Evolutionary conservation across 306 rosid genomes (phyloP), one percentile per base, ranked within the genome.

Genomic region (Cucumis melo): DNA sequence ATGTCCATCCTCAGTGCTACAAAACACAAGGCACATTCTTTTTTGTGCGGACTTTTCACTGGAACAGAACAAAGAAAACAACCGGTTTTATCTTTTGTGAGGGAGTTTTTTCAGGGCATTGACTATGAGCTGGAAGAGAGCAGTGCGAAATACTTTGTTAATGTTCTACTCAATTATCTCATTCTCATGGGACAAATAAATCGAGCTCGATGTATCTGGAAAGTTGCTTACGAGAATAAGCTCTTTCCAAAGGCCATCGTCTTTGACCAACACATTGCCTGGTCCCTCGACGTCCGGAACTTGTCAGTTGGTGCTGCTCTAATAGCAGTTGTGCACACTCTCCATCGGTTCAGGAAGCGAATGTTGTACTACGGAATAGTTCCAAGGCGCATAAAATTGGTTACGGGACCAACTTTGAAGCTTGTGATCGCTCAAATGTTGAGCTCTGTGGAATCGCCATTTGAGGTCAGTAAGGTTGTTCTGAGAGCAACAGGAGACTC

Each of bases 201-300:
- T 79, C 88, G 97, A 75, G 97, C 96, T 29, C 89, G 93, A 23
- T 94, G 98, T 56, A 89, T 90, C 75, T 94, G 97, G 98, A 91
- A 94, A 85, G 97, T 94, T 38, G 88, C 97, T 21, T 91, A 94
- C 16, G 97, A 94, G 91, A 91, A 94, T 73, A 94, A 91, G 81
- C 98, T 94, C 81, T 94, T 94, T 82, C 98, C 98, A 0, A 94
- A 90, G 85, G 98, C 98, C 56, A 94, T 94, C 75, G 93, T 91
- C 11, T 91, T 94, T 24, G 91, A 91, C 85, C 98, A 91, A 86
- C 97, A 94, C 78, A 91, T 94, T 74, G 97, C 98, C 70, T 94
- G 97, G 98, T 90, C 98, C 21, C 97, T 91, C 68, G 97, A 94
- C 41, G 95, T 94, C 71, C 85, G 98, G 80, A 91, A 94, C 88